Evolutionary conservation across 495 filamentous ascomycete species (phyloP).

Genomic region (Letharia columbiana): DNA sequence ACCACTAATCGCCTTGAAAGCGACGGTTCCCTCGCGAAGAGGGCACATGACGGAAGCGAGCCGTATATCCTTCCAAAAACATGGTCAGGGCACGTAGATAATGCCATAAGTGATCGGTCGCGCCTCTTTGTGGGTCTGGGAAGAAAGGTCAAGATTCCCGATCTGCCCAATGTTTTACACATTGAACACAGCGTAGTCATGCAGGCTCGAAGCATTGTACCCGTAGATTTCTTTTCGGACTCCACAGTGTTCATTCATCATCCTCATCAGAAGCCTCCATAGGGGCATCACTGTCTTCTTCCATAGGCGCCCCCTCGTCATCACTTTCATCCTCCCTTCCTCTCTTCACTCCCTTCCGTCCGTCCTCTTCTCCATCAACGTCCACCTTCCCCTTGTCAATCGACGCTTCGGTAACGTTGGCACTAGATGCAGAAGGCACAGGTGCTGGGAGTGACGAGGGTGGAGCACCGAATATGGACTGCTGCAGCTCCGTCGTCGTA

Average conservation of each 20-base stretch:
- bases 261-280: conserved; percentile 51
- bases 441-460: conserved; percentile 39
- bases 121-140: background rate
- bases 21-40: background rate
- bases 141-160: background rate
- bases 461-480: conserved; percentile 70
- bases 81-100: background rate
- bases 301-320: conserved; percentile 64
- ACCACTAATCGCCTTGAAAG: background rate
- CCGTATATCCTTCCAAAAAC: background rate
- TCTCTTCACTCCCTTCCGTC: conserved; percentile 50
- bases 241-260: conserved; percentile 23
- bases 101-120: background rate
- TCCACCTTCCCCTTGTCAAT: background rate
- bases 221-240: background rate
- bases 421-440: conserved; percentile 30
- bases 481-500: conserved; percentile 66
- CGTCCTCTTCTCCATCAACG: conserved; percentile 14
- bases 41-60: background rate
- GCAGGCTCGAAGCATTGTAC: conserved; percentile 4
- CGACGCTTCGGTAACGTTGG: conserved; percentile 31
- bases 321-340: conserved; percentile 61
- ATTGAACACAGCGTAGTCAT: background rate
- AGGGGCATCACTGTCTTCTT: conserved; percentile 54
- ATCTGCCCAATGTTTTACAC: background rate